Conservation (phyloP, 1,284 basidiomycete species). For the Phylloporus sp. region DNA sequence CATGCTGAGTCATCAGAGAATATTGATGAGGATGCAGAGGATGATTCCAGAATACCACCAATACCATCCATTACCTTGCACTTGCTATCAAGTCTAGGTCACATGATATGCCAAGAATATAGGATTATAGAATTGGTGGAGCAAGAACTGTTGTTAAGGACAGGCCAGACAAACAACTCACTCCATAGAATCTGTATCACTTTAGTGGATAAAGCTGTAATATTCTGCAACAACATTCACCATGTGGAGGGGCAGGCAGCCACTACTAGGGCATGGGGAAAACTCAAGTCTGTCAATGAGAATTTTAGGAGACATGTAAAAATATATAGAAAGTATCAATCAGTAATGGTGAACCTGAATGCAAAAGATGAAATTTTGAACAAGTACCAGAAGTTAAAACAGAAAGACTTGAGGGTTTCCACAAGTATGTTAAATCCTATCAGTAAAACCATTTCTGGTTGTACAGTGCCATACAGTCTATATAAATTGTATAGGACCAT, state of each 20-base stretch:
- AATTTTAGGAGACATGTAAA: neutral
- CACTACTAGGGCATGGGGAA: neutral
- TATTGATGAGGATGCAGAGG: no score
- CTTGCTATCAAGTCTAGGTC: neutral
- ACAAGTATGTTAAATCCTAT: neutral
- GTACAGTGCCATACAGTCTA: no score
- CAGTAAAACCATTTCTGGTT: no score
- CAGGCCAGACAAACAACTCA: conserved; percentile 1
- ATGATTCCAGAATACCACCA: no score
- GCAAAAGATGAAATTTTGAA: neutral
- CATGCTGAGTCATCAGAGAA: no score
- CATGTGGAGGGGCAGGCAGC: neutral
- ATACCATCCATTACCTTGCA: neutral
- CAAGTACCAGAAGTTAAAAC: neutral
- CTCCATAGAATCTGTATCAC: neutral
- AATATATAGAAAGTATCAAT: neutral
- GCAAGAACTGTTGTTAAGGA: neutral
- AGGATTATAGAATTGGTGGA: neutral
- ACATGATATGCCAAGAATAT: neutral
- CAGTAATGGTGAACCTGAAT: neutral
- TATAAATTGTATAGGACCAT: no score
- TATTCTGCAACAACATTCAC: neutral
- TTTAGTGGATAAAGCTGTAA: conserved; percentile 1
- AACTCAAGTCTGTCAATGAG: neutral
- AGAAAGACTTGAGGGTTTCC: neutral